Conservation (phyloP, 1,139 yeast species). For the Ogataea hybrid region DNA sequence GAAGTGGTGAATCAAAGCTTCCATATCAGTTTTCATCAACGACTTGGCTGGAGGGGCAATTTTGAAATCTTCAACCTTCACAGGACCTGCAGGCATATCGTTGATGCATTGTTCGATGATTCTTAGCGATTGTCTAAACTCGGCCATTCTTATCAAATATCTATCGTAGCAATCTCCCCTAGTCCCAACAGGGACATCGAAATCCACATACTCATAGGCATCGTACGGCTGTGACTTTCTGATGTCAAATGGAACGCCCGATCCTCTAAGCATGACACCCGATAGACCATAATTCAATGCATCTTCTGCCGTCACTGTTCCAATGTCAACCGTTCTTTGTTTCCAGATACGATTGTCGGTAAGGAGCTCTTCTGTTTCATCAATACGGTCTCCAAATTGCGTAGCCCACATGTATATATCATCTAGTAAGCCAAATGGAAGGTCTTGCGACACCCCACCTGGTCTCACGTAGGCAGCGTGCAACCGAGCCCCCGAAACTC, state of each 20-base stretch:
- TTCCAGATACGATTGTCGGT: conserved; percentile 94
- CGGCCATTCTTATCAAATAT: conserved; percentile 85
- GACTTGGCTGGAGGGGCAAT: conserved; percentile 80
- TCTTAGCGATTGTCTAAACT: conserved; percentile 87
- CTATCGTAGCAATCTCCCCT: conserved; percentile 94
- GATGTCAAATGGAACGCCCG: conserved; percentile 84
- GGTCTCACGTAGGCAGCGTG: conserved; percentile 90
- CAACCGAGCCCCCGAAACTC: conserved; percentile 88
- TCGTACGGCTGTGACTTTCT: conserved; percentile 89
- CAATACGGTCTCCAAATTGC: conserved; percentile 90
- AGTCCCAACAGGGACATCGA: conserved; percentile 81
- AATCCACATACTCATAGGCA: conserved; percentile 83
- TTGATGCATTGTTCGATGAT: conserved; percentile 88
- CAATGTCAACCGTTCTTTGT: conserved; percentile 80
- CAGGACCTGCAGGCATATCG: conserved; percentile 92
- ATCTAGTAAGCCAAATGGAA: conserved; percentile 82
- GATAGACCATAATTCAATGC: conserved; percentile 79
- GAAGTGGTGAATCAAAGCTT: conserved; percentile 87
- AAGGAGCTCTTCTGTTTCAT: conserved; percentile 84
- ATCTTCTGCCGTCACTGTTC: conserved; percentile 81
- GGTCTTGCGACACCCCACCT: conserved; percentile 88
- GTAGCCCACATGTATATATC: conserved; percentile 97
- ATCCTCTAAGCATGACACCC: conserved; percentile 90
- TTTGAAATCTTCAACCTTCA: conserved; percentile 88
- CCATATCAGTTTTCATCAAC: conserved; percentile 91